These are phyloP conservation scores for Stenogyne calaminthoides DNA, from an alignment of 305 asterid species.

Conservation along the genomic window DNA sequence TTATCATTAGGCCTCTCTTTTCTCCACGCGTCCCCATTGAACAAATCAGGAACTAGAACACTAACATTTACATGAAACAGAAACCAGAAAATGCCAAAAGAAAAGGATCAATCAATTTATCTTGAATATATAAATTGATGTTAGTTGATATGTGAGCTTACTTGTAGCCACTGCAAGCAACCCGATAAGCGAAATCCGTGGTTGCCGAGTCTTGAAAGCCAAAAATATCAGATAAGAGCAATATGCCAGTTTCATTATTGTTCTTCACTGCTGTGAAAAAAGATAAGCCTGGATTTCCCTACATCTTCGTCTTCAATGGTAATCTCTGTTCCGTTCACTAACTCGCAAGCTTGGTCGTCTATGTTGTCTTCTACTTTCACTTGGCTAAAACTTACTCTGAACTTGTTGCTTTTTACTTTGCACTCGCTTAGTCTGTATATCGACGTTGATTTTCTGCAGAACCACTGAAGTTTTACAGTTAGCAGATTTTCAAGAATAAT, in stretches of 20 bases:
- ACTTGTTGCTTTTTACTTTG: slow-evolving; percentile 28
- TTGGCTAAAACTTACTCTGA: slow-evolving; percentile 45
- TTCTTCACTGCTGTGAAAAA: slow-evolving; percentile 74
- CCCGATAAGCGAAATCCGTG: slow-evolving; percentile 76
- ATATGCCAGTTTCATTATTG: slow-evolving; percentile 74
- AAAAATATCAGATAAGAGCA: slow-evolving; percentile 75
- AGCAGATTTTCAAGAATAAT: slow-evolving; percentile 12
- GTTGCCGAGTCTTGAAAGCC: slow-evolving; percentile 80
- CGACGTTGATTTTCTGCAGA: slow-evolving; percentile 55
- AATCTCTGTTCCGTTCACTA: slow-evolving; percentile 69
- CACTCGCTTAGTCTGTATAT: slow-evolving; percentile 26
- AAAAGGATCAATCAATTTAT: neutral
- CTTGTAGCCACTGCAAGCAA: slow-evolving; percentile 90
- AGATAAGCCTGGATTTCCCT: slow-evolving; percentile 49
- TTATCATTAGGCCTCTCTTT: slow-evolving; percentile 47
- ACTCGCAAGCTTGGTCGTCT: slow-evolving; percentile 76
- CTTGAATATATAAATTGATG: no score
- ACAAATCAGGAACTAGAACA: slow-evolving; percentile 78
- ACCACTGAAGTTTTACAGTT: slow-evolving; percentile 66
- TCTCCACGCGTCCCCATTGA: slow-evolving; percentile 75
- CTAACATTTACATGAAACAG: slow-evolving; percentile 41
- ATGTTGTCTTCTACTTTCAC: slow-evolving; percentile 46
- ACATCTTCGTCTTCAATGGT: slow-evolving; percentile 55
- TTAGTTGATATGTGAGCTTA: no score
- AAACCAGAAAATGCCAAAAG: slow-evolving; percentile 2